These are phyloP conservation scores for Flaveria brownii DNA, from an alignment of 129 eudicot genomes.

Conservation along the genomic window DNA sequence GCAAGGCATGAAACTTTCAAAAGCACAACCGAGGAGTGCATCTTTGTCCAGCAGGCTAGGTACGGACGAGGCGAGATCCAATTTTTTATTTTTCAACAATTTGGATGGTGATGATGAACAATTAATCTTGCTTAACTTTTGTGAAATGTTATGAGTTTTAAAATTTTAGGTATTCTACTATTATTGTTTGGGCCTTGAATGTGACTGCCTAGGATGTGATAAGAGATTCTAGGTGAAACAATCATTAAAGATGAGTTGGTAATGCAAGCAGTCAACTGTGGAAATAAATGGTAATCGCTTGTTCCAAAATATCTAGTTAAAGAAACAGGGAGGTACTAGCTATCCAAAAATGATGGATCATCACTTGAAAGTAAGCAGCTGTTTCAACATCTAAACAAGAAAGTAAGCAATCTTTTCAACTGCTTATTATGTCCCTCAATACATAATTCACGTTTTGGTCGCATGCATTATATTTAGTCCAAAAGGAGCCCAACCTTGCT, in stretches of 20 bases:
- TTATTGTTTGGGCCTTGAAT: neutral
- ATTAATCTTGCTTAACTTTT: neutral
- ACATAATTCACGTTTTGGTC: neutral
- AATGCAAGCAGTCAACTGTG: neutral
- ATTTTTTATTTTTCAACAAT: too few species aligned
- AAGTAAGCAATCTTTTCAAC: neutral
- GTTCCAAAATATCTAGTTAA: neutral
- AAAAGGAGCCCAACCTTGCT: neutral
- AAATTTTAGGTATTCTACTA: neutral
- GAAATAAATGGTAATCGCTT: neutral
- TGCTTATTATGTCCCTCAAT: constrained; percentile 8
- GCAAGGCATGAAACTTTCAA: neutral
- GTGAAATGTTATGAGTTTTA: neutral
- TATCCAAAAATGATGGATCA: neutral
- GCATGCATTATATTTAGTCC: constrained; percentile 6
- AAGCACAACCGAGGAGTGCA: neutral
- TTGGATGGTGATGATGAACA: too few species aligned
- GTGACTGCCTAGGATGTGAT: neutral
- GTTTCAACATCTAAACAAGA: neutral
- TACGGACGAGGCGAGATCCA: too few species aligned
- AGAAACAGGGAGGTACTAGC: neutral
- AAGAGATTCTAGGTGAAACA: neutral
- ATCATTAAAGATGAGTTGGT: neutral
- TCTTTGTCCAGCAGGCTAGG: too few species aligned
- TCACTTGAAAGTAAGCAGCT: neutral